Percentiles rank a stretch among this genome's conserved stretches.
Conservation (phyloP, 2,329 filamentous ascomycete genomes). For the Colletotrichum sp. region DNA sequence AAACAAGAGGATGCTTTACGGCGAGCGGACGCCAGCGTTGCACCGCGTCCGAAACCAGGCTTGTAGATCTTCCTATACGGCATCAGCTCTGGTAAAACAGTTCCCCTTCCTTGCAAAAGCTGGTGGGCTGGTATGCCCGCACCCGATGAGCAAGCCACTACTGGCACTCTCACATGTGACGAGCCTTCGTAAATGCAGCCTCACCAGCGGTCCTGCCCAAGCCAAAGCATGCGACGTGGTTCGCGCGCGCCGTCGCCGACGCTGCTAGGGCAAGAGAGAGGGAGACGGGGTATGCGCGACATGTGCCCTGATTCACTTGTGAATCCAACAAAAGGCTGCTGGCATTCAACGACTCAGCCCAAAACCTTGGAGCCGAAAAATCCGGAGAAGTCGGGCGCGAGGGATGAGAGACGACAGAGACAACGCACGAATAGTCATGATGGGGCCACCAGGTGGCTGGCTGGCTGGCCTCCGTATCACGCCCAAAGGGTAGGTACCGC, state of each 20-base stretch:
- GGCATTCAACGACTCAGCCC: constrained; percentile 15
- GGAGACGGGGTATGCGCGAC: neutral
- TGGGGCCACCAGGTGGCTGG: neutral
- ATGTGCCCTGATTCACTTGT: constrained; percentile 14
- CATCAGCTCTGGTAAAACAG: constrained; percentile 6
- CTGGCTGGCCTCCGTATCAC: neutral
- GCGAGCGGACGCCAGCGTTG: constrained; percentile 1
- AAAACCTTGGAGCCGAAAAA: neutral
- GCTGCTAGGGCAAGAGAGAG: neutral
- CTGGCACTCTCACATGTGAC: constrained; percentile 16
- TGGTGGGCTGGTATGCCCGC: neutral
- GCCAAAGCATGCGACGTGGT: constrained; percentile 1
- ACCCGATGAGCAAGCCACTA: constrained; percentile 8
- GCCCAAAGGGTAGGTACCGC: neutral
- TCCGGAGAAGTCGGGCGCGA: neutral
- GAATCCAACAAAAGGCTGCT: neutral
- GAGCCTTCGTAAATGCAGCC: constrained; percentile 1
- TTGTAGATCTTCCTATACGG: neutral
- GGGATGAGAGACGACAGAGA: neutral
- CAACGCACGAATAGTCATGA: neutral
- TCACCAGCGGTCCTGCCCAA: neutral
- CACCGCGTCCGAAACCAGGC: constrained; percentile 15
- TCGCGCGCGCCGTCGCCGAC: neutral
- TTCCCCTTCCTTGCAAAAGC: neutral
- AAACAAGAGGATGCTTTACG: neutral